Evolutionary conservation across 2,329 filamentous ascomycete genomes (phyloP).

Genomic region (Fusarium nanum): DNA sequence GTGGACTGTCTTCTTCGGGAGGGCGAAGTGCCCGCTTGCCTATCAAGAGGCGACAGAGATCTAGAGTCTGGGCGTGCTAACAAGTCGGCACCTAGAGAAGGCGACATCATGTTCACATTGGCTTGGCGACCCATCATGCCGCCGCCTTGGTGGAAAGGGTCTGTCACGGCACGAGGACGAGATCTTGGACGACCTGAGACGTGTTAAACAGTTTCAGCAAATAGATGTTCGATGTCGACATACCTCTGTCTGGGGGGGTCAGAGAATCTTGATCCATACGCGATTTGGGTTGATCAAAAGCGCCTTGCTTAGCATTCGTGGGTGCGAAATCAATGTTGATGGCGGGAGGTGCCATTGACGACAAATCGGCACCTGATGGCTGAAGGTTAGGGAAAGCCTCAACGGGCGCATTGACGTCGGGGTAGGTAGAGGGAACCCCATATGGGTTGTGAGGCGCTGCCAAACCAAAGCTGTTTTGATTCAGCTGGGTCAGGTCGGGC

Average conservation of each 20-base stretch:
- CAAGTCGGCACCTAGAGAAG: conserved; percentile 61
- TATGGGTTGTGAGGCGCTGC: conserved; percentile 56
- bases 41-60: conserved; percentile 70
- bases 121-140: conserved; percentile 55
- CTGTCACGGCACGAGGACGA: conserved; percentile 68
- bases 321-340: conserved; percentile 96
- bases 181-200: conserved; percentile 59
- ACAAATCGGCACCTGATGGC: conserved; percentile 68
- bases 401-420: conserved; percentile 53
- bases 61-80: conserved; percentile 60
- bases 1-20: conserved; percentile 68
- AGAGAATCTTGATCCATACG: conserved; percentile 81
- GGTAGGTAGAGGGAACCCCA: conserved; percentile 48
- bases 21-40: conserved; percentile 56
- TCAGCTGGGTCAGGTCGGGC: conserved; percentile 63
- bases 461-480: conserved; percentile 61
- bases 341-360: conserved; percentile 84
- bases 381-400: conserved; percentile 67
- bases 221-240: conserved; percentile 34
- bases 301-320: conserved; percentile 63
- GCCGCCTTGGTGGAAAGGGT: conserved; percentile 66
- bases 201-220: conserved; percentile 30
- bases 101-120: conserved; percentile 59
- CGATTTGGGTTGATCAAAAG: conserved; percentile 65
- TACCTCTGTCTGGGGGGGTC: conserved; percentile 81